Base-by-base conservation (phyloP, 768 basidiomycete species). In the Agrocybe chaxingu region DNA sequence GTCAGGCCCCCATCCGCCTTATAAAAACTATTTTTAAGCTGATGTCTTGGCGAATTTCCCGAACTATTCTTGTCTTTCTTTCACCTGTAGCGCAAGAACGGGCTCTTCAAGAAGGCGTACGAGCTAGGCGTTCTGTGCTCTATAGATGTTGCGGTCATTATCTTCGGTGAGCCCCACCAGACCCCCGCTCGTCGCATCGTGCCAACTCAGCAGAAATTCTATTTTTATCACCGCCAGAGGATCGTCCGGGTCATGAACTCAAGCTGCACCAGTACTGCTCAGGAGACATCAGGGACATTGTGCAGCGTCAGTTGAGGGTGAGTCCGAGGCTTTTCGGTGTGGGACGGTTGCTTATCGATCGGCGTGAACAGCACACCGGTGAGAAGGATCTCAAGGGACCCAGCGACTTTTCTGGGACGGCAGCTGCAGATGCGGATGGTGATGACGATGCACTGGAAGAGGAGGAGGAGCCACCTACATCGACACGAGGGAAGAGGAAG, bases 41-140 rank as follows among this genome's bases (percentile, higher is more conserved):
- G 62, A 59, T 58, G 42, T 56, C 57, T 60, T 60, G 56, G 56
- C 55, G 53, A 54, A 38, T 51, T 52, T 55, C 57, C 55, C 16
- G 16, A 16, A 16, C 57, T 61, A 58, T 61, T 58, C 57, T 61
- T 58, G 57, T 53, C 56, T 47, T 50, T 50, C 33, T 37, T 41
- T 33, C 46, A 41, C 13, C 39, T 33, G 8, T 59, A 87, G 85
- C 75, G 85, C 58, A 87, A 87, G 71, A 86, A 85, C 52, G 85
- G 85, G 1, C 74, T 87, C 50, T 87, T 87, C 81, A 87, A 87
- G 65, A 87, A 87, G 60, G 85, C 85, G 0, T 87, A 86, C 62
- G 85, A 87, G 65, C 80, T 87, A 45, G 85, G 85, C n/a, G 85
- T 87, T 5, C 76, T 87, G 37, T 87, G 85, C 65, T 85, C 83